A percentile compares a stretch with the other conserved stretches of the same genome.
These are phyloP conservation scores for Talinum fruticosum DNA, from an alignment of 148 eudicot genomes.

Conservation along the genomic window DNA sequence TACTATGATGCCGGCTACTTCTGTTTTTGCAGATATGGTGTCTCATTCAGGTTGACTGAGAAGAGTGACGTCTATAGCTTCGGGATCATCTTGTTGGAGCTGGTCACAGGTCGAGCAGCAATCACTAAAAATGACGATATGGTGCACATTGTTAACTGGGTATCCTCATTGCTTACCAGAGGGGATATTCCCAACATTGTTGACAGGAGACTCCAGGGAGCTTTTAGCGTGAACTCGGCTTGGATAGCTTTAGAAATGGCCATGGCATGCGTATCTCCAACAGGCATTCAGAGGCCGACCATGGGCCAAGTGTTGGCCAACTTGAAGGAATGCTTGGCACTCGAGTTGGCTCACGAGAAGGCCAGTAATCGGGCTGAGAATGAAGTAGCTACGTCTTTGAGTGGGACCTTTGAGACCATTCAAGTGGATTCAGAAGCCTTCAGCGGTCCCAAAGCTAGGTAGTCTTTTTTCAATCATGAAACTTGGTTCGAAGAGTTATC, in stretches of 20 bases:
- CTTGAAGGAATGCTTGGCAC: slow-evolving; percentile 27
- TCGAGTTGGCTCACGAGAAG: slow-evolving; percentile 9
- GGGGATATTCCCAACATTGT: slow-evolving; percentile 19
- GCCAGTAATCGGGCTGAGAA: neutral
- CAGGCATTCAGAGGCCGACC: slow-evolving; percentile 10
- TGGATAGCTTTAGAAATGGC: slow-evolving; percentile 19
- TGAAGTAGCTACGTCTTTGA: neutral
- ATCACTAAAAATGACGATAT: neutral
- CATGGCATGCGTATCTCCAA: slow-evolving; percentile 11
- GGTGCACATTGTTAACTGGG: slow-evolving; percentile 9
- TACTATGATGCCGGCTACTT: neutral
- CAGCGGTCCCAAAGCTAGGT: slow-evolving; percentile 19
- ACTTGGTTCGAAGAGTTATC: too few relatives aligned
- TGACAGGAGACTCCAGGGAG: slow-evolving; percentile 15
- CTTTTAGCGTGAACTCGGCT: neutral
- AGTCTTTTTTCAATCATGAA: too few relatives aligned
- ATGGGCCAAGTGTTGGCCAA: slow-evolving; percentile 25
- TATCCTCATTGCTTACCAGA: slow-evolving; percentile 1
- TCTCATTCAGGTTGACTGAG: slow-evolving; percentile 7
- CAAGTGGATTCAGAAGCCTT: neutral
- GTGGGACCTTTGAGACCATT: neutral
- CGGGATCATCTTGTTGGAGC: slow-evolving; percentile 20
- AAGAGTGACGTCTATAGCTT: slow-evolving; percentile 29
- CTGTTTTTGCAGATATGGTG: slow-evolving; percentile 5
- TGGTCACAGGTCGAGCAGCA: slow-evolving; percentile 17